phyloP scores from a whole-genome alignment of 192 early-diverging fungal genomes.

The Funneliformis geosporum region DNA sequence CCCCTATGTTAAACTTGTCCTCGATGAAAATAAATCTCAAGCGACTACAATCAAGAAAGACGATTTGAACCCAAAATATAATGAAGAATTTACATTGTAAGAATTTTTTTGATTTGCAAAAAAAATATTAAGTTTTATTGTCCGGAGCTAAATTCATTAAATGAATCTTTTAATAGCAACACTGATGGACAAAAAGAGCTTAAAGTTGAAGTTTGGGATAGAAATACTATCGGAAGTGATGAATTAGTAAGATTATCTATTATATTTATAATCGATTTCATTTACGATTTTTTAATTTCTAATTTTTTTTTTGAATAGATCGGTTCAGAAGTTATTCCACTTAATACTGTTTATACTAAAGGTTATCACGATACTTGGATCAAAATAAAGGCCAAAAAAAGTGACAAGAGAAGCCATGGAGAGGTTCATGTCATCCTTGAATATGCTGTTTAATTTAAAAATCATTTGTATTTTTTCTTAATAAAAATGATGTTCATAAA shows the following conservation, averaged over 20 bases:
- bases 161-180: not conserved
- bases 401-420: slow-evolving; percentile 27
- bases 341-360: slow-evolving; percentile 7
- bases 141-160: not conserved
- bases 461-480: not conserved
- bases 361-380: slow-evolving; percentile 22
- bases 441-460: not conserved
- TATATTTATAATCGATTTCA: not conserved
- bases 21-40: slow-evolving; percentile 36
- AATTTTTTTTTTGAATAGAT: slow-evolving; percentile 22
- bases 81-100: slow-evolving; percentile 40
- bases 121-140: not conserved
- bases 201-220: slow-evolving; percentile 35
- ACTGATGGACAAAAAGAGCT: not conserved
- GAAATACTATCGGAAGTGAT: slow-evolving; percentile 29
- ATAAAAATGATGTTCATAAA: no score
- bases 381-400: slow-evolving; percentile 25
- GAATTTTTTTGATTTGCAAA: not conserved
- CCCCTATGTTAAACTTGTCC: slow-evolving; percentile 33
- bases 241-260: not conserved
- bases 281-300: not conserved
- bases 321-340: slow-evolving; percentile 30
- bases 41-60: slow-evolving; percentile 13
- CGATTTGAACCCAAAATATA: slow-evolving; percentile 34
- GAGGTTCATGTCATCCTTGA: slow-evolving; percentile 19